Base-by-base conservation (phyloP, 768 basidiomycete genomes). In the Filobasidium wieringae region DNA sequence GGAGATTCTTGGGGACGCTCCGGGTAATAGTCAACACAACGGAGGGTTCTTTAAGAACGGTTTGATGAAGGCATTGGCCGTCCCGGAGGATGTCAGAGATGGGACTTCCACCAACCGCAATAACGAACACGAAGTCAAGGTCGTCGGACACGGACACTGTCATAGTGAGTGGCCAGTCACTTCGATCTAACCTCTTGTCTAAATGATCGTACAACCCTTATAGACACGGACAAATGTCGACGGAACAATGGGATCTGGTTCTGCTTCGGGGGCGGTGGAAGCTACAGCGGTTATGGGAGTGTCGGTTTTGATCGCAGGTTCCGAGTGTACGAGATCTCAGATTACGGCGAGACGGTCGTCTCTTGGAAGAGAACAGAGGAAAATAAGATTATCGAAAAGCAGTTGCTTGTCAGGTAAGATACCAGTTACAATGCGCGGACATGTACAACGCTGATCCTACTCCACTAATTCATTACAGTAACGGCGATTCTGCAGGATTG, bases 231-330 rank as follows among this genome's bases (percentile, higher is more conserved):
- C 68, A 85, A 90, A 63, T 95, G 92, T 65, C 80, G 84, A 64
- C 81, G 91, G 15, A 79, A 89, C 17, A 80, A 83, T 57, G 88
- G 88, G 9, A 80, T 96, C 14, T 96, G 93, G 92, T 75, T 84
- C 61, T 95, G 91, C 73, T 92, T 92, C 68, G 85, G 85, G 7
- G 88, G 88, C 37, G 87, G 87, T 71, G 84, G 86, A 80, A 85
- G 66, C 6, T 90, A 87, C 69, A 84, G 85, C 32, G 88, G 84
- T 33, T 91, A 89, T 63, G 80, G 87, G 17, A 84, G 64, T 22
- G 22, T 60, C 33, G 86, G 85, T 14, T 95, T 96, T 70, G 88
- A 95, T 72, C 82, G 92, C 17, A 80, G 93, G 39, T 90, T 93
- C 79, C 79, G 93, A 7, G 77, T 96, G 43, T 97, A 85, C 72